Evolutionary conservation across 1,284 basidiomycete species (phyloP).

Genomic region (Psilocybe mexicana): DNA sequence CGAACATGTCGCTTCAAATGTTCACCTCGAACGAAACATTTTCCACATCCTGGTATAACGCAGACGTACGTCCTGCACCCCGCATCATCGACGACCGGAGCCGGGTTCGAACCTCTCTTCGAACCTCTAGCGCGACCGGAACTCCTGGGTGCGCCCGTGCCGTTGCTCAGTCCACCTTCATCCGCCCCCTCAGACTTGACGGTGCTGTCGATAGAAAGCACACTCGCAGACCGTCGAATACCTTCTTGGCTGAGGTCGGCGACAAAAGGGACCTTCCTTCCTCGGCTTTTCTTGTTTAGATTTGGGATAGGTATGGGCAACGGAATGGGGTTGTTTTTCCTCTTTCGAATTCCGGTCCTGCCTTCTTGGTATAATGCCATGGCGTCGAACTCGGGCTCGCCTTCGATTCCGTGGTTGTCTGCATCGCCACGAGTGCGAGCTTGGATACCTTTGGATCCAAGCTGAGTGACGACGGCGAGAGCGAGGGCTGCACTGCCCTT

Average conservation of each 20-base stretch:
- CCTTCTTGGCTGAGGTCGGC: slow-evolving; percentile 25
- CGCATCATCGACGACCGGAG: slow-evolving; percentile 22
- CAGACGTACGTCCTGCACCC: slow-evolving; percentile 66
- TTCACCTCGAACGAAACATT: slow-evolving; percentile 75
- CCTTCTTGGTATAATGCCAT: slow-evolving; percentile 22
- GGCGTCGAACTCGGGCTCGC: slow-evolving; percentile 18
- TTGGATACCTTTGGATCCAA: slow-evolving; percentile 17
- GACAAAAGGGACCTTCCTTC: slow-evolving; percentile 66
- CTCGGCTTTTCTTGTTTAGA: slow-evolving; percentile 75
- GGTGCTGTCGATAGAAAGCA: neutral
- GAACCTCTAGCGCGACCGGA: slow-evolving; percentile 22
- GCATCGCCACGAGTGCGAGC: slow-evolving; percentile 4
- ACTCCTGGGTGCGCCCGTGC: neutral
- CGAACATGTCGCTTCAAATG: slow-evolving; percentile 77
- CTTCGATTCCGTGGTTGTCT: slow-evolving; percentile 14
- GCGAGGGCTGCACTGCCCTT: slow-evolving; percentile 36
- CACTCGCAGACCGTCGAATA: slow-evolving; percentile 24
- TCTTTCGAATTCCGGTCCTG: slow-evolving; percentile 21
- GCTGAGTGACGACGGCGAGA: slow-evolving; percentile 29
- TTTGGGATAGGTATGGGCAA: slow-evolving; percentile 68
- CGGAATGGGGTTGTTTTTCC: slow-evolving; percentile 37
- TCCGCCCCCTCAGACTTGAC: slow-evolving; percentile 12
- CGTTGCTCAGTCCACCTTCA: slow-evolving; percentile 5
- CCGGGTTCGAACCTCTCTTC: slow-evolving; percentile 18
- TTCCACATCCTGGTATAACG: slow-evolving; percentile 69